Evolutionary conservation across 1,284 basidiomycete species (phyloP).

Genomic region (Ustilago lituana): DNA sequence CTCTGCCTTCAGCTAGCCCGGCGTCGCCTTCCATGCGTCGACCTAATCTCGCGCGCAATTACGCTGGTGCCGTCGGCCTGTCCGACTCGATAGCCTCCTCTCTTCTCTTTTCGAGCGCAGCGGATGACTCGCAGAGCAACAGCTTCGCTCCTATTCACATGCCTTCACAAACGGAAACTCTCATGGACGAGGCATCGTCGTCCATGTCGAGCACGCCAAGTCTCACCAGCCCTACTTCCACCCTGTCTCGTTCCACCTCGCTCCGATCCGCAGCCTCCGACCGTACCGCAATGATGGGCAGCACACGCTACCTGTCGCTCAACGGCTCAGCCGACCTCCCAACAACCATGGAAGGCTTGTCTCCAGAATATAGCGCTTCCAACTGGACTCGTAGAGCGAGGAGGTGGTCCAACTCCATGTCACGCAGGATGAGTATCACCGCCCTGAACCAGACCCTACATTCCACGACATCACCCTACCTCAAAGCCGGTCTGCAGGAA

Average conservation of each 20-base stretch:
- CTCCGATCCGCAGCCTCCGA: slow-evolving; percentile 28
- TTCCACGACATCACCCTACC: slow-evolving; percentile 47
- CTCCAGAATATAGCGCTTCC: slow-evolving; percentile 8
- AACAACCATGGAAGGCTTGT: slow-evolving; percentile 4
- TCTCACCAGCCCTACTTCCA: slow-evolving; percentile 28
- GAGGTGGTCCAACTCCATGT: slow-evolving; percentile 42
- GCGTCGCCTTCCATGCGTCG: slow-evolving; percentile 14
- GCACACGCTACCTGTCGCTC: slow-evolving; percentile 20
- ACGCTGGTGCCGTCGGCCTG: neutral
- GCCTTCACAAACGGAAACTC: neutral
- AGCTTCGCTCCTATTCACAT: neutral
- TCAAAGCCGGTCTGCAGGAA: slow-evolving; percentile 56
- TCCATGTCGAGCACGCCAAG: slow-evolving; percentile 41
- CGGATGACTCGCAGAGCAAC: neutral
- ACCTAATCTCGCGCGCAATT: slow-evolving; percentile 10
- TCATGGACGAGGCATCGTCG: slow-evolving; percentile 8
- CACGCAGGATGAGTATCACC: slow-evolving; percentile 38
- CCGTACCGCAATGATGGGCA: slow-evolving; percentile 11
- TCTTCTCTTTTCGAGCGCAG: slow-evolving; percentile 6
- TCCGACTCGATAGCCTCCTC: slow-evolving; percentile 2
- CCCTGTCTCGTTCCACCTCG: slow-evolving; percentile 39
- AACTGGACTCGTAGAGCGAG: slow-evolving; percentile 31
- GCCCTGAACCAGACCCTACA: slow-evolving; percentile 38
- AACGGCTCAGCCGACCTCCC: slow-evolving; percentile 29
- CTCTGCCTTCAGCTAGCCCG: slow-evolving; percentile 3